Evolutionary conservation across 169 alveolate species (phyloP).

Genomic region (Plasmodium knowlesi): DNA sequence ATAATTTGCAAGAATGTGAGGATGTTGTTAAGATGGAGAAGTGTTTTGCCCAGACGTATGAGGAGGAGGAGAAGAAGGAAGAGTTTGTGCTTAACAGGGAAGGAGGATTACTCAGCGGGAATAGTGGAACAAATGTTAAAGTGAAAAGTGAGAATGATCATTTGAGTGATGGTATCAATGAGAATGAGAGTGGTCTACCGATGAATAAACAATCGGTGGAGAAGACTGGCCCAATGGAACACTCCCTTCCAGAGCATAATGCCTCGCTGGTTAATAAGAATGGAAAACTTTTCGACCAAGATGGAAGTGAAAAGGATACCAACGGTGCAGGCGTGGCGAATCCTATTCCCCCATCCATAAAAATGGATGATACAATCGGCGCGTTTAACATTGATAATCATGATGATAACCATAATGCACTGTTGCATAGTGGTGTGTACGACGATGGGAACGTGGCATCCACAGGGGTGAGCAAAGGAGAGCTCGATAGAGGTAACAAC

Average conservation of each 20-base stretch:
- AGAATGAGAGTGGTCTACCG: background rate
- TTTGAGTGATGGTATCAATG: background rate
- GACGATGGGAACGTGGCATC: background rate
- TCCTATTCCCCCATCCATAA: background rate
- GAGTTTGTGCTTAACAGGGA: background rate
- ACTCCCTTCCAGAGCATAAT: background rate
- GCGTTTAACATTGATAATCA: background rate
- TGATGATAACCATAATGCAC: background rate
- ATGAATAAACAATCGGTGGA: background rate
- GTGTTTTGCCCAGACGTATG: background rate
- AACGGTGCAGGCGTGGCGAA: background rate
- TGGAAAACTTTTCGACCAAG: background rate
- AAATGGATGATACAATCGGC: background rate
- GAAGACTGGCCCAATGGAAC: background rate
- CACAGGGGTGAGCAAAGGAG: background rate
- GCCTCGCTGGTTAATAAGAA: background rate
- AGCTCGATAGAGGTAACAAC: background rate
- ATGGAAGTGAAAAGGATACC: background rate
- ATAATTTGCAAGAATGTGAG: conserved; percentile 19
- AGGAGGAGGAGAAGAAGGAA: conserved; percentile 14
- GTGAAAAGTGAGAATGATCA: background rate
- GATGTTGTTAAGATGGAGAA: conserved; percentile 24
- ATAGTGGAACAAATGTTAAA: conserved; percentile 5
- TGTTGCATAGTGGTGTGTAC: background rate
- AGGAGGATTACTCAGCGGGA: background rate